A percentile compares a stretch with the other conserved stretches of the same genome.
Evolutionary conservation across 2,329 filamentous ascomycete species (phyloP).

Genomic region (Myotisia sp.): DNA sequence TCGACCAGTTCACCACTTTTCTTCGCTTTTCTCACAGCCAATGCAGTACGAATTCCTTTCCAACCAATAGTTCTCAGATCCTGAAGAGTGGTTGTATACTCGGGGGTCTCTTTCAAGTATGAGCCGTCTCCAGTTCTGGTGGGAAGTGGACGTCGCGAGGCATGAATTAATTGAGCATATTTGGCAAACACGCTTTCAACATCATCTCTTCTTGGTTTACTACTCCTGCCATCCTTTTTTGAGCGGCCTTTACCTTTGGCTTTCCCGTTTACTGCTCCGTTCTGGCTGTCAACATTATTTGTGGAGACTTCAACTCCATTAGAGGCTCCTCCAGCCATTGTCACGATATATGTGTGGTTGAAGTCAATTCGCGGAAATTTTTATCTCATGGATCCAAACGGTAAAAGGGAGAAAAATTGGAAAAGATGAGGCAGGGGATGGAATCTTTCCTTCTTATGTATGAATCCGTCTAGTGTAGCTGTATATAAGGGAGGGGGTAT

Average conservation of each 20-base stretch:
- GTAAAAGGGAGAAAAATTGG: no score
- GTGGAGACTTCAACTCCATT: no score
- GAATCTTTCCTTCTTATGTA: no score
- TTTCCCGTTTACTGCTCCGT: constrained; percentile 6
- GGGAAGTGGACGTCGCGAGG: constrained; percentile 48
- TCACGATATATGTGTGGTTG: no score
- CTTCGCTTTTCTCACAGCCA: constrained; percentile 47
- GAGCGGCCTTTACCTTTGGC: neutral
- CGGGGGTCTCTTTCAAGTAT: constrained; percentile 36
- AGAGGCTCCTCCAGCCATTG: no score
- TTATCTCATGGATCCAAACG: no score
- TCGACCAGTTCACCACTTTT: constrained; percentile 51
- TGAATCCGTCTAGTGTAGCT: no score
- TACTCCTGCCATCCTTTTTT: constrained; percentile 6
- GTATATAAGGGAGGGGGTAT: no score
- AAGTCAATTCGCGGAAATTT: no score
- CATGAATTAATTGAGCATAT: constrained; percentile 36
- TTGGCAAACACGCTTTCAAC: constrained; percentile 29
- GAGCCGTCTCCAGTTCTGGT: constrained; percentile 50
- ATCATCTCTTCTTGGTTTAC: constrained; percentile 26
- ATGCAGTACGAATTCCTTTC: constrained; percentile 48
- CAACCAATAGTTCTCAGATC: constrained; percentile 46
- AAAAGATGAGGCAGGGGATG: no score
- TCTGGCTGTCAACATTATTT: constrained; percentile 1
- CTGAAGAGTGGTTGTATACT: constrained; percentile 39